Evolutionary conservation across 805 yeast species (phyloP).

Genomic region (Wickerhamiella azyma): DNA sequence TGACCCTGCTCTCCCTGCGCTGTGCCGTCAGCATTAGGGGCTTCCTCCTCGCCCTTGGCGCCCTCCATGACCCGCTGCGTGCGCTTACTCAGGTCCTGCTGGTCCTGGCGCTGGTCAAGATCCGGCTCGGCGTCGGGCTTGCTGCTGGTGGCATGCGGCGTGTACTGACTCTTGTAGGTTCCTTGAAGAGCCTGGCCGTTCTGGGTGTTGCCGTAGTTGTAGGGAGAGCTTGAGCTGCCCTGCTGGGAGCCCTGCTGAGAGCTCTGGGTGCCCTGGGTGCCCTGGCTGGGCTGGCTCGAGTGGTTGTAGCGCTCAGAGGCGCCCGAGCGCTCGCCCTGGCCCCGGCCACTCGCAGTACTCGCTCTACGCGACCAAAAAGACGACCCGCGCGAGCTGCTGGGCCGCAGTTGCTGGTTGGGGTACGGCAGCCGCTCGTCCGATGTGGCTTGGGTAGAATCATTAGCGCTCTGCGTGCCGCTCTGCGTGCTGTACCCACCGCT

Average conservation of each 20-base stretch:
- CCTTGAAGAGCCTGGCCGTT: too few relatives aligned
- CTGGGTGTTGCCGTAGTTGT: too few relatives aligned
- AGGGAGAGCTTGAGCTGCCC: too few relatives aligned
- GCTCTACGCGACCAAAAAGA: too few relatives aligned
- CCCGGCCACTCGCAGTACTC: neutral
- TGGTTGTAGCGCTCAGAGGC: too few relatives aligned
- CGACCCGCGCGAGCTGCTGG: too few relatives aligned
- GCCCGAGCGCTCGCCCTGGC: too few relatives aligned
- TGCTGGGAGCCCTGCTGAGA: too few relatives aligned
- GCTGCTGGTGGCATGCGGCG: neutral
- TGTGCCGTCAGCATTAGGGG: constrained; percentile 6
- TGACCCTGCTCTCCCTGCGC: neutral
- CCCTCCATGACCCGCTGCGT: constrained; percentile 10
- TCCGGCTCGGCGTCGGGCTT: constrained; percentile 5
- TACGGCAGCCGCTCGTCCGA: neutral
- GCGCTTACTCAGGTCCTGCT: constrained; percentile 8
- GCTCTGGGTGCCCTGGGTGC: neutral
- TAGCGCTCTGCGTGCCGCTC: neutral
- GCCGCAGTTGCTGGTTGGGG: too few relatives aligned
- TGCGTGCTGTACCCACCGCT: too few relatives aligned
- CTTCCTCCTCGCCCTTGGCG: constrained; percentile 1
- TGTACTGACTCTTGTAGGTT: too few relatives aligned
- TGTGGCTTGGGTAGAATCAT: neutral
- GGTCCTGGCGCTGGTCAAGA: constrained; percentile 8
- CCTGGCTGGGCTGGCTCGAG: neutral